A percentile compares a stretch with the other conserved stretches of the same genome.
Conservation (phyloP, 495 filamentous ascomycete genomes). For the Penicillium fimorum region DNA sequence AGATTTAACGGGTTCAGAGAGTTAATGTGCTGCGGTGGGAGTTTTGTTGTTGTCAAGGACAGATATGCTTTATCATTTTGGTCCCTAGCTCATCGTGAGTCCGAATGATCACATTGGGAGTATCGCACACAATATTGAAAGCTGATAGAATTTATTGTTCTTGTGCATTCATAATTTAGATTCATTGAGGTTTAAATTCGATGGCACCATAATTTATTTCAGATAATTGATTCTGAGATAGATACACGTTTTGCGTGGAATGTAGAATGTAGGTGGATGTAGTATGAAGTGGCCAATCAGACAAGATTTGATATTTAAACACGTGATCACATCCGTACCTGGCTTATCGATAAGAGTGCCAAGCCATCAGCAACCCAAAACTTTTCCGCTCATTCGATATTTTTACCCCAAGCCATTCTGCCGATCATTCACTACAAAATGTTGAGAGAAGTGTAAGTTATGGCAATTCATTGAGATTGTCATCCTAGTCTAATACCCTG, state of each 20-base stretch:
- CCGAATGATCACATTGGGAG: no score
- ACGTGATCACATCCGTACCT: constrained; percentile 3
- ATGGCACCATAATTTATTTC: background rate
- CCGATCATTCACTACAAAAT: constrained; percentile 23
- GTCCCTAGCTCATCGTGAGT: no score
- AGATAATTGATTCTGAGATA: background rate
- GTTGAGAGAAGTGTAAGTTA: constrained; percentile 42
- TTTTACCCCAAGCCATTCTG: constrained; percentile 26
- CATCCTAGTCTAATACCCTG: background rate
- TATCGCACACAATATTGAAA: no score
- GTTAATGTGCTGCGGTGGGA: no score
- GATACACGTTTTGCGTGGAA: background rate
- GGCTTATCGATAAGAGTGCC: constrained; percentile 34
- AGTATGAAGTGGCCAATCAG: background rate
- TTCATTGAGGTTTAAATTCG: no score
- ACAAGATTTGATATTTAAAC: background rate
- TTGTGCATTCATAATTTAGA: no score
- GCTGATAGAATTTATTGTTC: no score
- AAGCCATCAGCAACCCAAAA: constrained; percentile 32
- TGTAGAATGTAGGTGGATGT: background rate
- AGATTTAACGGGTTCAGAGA: no score
- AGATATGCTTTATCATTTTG: no score
- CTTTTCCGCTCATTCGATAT: constrained; percentile 28
- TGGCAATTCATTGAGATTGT: background rate
- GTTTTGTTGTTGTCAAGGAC: no score